Evolutionary conservation across 129 eudicot species (phyloP).

Genomic region (Heracleum sosnowskyi): DNA sequence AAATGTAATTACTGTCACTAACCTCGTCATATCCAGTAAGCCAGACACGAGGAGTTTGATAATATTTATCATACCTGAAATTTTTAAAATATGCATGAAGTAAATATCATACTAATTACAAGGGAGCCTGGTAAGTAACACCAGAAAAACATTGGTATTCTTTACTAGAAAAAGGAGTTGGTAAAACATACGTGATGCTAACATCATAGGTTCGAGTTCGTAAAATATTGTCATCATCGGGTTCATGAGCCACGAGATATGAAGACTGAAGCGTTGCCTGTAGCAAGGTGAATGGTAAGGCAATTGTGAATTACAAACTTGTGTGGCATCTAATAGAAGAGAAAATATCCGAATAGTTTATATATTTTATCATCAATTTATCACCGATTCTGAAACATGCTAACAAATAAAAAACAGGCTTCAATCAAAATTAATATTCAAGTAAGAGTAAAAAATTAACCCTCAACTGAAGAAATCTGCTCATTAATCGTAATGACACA

Average conservation of each 20-base stretch:
- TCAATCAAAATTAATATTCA: neutral
- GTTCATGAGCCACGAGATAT: conserved; percentile 92
- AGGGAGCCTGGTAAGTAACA: neutral
- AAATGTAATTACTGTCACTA: conserved; percentile 21
- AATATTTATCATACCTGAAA: conserved; percentile 92
- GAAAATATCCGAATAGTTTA: neutral
- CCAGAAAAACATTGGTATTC: neutral
- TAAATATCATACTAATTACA: conserved; percentile 9
- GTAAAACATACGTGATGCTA: conserved; percentile 82
- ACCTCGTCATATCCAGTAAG: conserved; percentile 99
- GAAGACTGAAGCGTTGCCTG: conserved; percentile 88
- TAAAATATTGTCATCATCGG: conserved; percentile 91
- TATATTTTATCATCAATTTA: neutral
- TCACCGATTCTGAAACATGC: neutral
- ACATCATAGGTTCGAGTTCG: conserved; percentile 95
- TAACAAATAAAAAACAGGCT: no score
- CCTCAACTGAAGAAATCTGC: neutral
- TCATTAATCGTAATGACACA: neutral
- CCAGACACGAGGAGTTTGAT: conserved; percentile 99
- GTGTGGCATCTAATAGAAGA: neutral
- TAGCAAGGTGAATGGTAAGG: conserved; percentile 1
- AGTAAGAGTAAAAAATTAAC: neutral
- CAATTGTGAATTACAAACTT: neutral
- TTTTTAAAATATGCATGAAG: neutral
- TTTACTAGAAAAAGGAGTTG: neutral